Base-by-base conservation (phyloP, 2,329 filamentous ascomycete genomes). In the Ophiocordyceps camponoti-saundersi region DNA sequence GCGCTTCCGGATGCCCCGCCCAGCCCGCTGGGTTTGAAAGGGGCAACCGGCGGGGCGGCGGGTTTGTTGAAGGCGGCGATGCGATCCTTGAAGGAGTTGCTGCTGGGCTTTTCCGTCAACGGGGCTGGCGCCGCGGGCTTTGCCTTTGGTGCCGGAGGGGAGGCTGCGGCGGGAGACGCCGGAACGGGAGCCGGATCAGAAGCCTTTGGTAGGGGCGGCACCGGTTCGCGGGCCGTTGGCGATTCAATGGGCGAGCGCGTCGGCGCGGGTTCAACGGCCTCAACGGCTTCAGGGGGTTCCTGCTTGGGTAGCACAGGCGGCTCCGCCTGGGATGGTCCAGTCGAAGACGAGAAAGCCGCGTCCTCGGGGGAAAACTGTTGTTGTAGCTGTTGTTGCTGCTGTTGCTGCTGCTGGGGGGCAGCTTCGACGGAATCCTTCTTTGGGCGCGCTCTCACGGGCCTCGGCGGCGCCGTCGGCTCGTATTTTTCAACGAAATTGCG, bases 401-500 rank as follows among this genome's bases (percentile, higher is more conserved):
- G 36, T n/a, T 21, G 36, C 16, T 40, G 36, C 36, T 21, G 18
- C n/a, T 40, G 36, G 10, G 18, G 59, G 46, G 61, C 53, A 51
- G 60, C 56, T 47, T 64, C 60, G n/a, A n/a, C n/a, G 23, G 58
- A 52, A 32, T 65, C 63, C 60, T 79, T 84, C 69, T 82, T 89
- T 46, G 75, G 66, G 53, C 85, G 80, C 16, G 77, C 71, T 57
- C 92, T 80, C 52, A 77, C 75, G 48, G 92, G 92, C 49, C 92
- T 80, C 50, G 89, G 87, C 50, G 92, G 92, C 52, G 90, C 83
- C 48, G 80, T 83, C 36, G 92, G 92, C 63, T 96, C 90, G 65
- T 87, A 93, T 66, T 82, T 87, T 65, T 98, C 92, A 59, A 98
- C 92, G 61, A 98, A 98, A 67, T 96, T 98, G 61, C 84, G 82